Conservation (phyloP, 352 stramenopile genomes). For the Pythium aristosporum region DNA sequence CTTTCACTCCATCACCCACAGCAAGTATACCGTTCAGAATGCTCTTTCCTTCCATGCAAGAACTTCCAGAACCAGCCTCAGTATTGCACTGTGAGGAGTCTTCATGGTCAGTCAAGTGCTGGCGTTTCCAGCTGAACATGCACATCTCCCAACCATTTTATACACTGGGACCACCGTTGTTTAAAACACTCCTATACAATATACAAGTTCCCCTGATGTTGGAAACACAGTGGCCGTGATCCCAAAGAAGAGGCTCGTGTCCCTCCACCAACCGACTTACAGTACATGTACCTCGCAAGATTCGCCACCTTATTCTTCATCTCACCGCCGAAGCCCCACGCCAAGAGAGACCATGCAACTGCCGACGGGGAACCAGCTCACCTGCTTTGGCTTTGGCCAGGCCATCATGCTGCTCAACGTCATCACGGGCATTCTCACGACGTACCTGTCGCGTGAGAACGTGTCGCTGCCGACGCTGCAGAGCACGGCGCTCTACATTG, state of each 20-base stretch:
- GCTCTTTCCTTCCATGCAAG: background rate
- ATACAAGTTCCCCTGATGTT: background rate
- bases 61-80: too few species aligned
- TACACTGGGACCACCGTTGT: background rate
- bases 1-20: too few species aligned
- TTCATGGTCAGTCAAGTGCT: background rate
- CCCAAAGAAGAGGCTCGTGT: background rate
- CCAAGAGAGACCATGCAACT: constrained; percentile 8
- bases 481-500: constrained; percentile 55
- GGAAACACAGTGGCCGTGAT: background rate
- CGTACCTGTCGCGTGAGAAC: constrained; percentile 55
- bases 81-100: too few species aligned
- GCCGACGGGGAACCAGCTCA: constrained; percentile 32
- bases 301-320: background rate
- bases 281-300: background rate
- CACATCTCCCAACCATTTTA: background rate
- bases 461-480: constrained; percentile 59
- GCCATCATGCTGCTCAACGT: constrained; percentile 68
- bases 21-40: too few species aligned
- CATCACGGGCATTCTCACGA: constrained; percentile 49
- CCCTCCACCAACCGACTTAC: constrained; percentile 2
- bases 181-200: background rate
- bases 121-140: background rate
- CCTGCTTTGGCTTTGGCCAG: constrained; percentile 68
- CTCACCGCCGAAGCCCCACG: background rate